Conservation (phyloP, 495 filamentous ascomycete genomes). For the Hypoxylon fuscum region DNA sequence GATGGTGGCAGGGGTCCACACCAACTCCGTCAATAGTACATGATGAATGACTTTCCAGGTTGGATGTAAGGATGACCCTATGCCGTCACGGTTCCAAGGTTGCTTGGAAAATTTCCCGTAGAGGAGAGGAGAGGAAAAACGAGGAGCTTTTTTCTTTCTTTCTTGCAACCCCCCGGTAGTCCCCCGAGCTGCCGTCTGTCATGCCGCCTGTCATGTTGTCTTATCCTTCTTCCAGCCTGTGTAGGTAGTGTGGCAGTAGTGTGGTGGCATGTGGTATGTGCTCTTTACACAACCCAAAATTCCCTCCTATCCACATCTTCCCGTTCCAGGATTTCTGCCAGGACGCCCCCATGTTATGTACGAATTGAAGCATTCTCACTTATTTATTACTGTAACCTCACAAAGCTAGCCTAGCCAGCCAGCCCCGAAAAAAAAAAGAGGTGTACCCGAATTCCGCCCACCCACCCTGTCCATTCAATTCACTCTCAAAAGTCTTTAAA, state of each 20-base stretch:
- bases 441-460: slow-evolving; percentile 37
- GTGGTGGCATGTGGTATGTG: slow-evolving; percentile 6
- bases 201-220: slow-evolving; percentile 23
- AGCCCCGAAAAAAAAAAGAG: slow-evolving; percentile 40
- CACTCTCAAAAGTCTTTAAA: slow-evolving; percentile 38
- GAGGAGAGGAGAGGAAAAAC: not conserved
- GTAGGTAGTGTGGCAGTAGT: not conserved
- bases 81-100: slow-evolving; percentile 41
- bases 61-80: slow-evolving; percentile 37
- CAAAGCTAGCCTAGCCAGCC: slow-evolving; percentile 40
- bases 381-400: slow-evolving; percentile 38
- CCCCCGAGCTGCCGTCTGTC: slow-evolving; percentile 26
- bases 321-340: slow-evolving; percentile 38
- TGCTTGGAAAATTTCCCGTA: slow-evolving; percentile 30
- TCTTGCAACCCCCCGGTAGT: not conserved
- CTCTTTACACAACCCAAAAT: slow-evolving; percentile 1
- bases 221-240: not conserved
- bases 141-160: not conserved
- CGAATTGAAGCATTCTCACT: slow-evolving; percentile 35
- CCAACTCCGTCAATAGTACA: slow-evolving; percentile 33
- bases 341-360: slow-evolving; percentile 35
- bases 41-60: slow-evolving; percentile 42
- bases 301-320: slow-evolving; percentile 25
- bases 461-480: slow-evolving; percentile 40
- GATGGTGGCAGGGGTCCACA: slow-evolving; percentile 31